Percentiles rank a stretch among this genome's conserved stretches.
phyloP scores from a whole-genome alignment of 2,329 filamentous ascomycete species.

The Paradendryphiella salina region DNA sequence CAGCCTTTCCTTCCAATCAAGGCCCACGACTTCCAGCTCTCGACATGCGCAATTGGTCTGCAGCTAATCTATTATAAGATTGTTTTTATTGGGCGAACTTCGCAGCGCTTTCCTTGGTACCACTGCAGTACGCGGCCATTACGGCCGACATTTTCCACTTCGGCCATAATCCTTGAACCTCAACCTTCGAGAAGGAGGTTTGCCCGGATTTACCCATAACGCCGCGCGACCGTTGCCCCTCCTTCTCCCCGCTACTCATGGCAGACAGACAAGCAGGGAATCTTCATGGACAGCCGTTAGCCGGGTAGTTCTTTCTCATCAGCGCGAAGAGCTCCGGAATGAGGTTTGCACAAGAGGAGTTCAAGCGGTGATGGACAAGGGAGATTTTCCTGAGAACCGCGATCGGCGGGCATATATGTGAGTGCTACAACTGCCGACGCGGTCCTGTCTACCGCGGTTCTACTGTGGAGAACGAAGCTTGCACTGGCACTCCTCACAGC shows the following conservation, averaged over 20 bases:
- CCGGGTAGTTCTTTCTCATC: slow-evolving; percentile 15
- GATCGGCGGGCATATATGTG: slow-evolving; percentile 9
- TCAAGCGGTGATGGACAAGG: slow-evolving; percentile 3
- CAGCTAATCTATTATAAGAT: slow-evolving; percentile 5
- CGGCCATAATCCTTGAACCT: slow-evolving; percentile 26
- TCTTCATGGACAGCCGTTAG: slow-evolving; percentile 8
- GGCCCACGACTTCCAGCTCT: background rate
- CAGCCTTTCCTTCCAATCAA: slow-evolving; percentile 1
- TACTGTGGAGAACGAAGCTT: slow-evolving; percentile 16
- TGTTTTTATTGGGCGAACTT: slow-evolving; percentile 6
- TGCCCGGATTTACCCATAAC: slow-evolving; percentile 23
- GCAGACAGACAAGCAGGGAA: slow-evolving; percentile 12
- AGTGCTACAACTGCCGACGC: slow-evolving; percentile 8
- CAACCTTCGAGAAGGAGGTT: slow-evolving; percentile 30
- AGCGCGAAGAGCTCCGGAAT: slow-evolving; percentile 6
- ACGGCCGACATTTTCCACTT: slow-evolving; percentile 2
- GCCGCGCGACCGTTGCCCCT: slow-evolving; percentile 22
- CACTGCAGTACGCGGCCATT: slow-evolving; percentile 23
- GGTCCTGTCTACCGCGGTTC: slow-evolving; percentile 9
- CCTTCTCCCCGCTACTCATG: slow-evolving; percentile 14
- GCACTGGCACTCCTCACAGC: slow-evolving; percentile 10
- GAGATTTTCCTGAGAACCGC: slow-evolving; percentile 1
- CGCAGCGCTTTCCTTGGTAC: background rate
- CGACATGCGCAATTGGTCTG: background rate
- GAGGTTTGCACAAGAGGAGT: slow-evolving; percentile 7